Evolutionary conservation across 768 basidiomycete species (phyloP).

Genomic region (Fibroporia radiculosa): DNA sequence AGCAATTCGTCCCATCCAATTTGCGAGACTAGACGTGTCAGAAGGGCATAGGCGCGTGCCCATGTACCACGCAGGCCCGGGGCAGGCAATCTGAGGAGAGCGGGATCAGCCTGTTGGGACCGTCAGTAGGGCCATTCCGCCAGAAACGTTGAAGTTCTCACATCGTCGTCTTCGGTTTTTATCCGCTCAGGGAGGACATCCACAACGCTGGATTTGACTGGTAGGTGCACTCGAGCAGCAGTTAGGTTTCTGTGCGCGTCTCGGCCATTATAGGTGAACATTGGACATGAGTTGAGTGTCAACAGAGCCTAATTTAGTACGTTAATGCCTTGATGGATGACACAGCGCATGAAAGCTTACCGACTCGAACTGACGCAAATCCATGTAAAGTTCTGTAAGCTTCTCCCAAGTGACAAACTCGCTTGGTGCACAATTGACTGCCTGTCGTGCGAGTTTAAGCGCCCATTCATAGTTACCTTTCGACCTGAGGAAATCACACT

Average conservation of each 20-base stretch:
- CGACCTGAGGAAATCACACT: constrained; percentile 86
- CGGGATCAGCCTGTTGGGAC: constrained; percentile 70
- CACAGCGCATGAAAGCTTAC: no score
- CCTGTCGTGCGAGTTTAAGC: constrained; percentile 83
- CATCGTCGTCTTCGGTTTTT: constrained; percentile 81
- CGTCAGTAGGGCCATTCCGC: background rate
- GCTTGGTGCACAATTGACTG: constrained; percentile 96
- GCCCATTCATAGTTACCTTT: constrained; percentile 88
- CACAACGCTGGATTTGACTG: constrained; percentile 76
- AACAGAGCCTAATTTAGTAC: constrained; percentile 52
- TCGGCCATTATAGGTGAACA: constrained; percentile 98
- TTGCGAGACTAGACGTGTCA: constrained; percentile 85
- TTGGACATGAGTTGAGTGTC: constrained; percentile 97
- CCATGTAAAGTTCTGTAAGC: constrained; percentile 90
- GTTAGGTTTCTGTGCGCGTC: constrained; percentile 84
- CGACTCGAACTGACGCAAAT: constrained; percentile 79
- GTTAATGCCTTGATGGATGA: background rate
- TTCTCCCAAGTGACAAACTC: constrained; percentile 99
- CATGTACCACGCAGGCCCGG: constrained; percentile 94
- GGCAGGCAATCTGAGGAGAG: constrained; percentile 88
- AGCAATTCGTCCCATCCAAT: constrained; percentile 99
- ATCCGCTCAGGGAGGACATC: constrained; percentile 85
- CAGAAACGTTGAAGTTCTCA: constrained; percentile 17
- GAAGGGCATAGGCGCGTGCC: constrained; percentile 86
- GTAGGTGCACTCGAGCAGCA: constrained; percentile 76